Base-by-base conservation (phyloP, 441 rosid genomes). In the Aquilaria agallochum region DNA sequence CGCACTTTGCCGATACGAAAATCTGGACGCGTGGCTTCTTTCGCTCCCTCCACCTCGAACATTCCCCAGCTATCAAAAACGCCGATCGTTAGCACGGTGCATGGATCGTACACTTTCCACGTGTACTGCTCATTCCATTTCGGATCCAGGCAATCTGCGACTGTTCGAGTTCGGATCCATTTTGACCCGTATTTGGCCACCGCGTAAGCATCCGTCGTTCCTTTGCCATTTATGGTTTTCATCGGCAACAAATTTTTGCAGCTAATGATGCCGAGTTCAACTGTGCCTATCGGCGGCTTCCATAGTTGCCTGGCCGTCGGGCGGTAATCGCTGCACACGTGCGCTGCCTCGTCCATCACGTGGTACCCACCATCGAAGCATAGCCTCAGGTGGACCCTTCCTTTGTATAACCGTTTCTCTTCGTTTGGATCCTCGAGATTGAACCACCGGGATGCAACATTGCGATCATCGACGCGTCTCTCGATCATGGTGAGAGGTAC, bases 321-420 rank as follows among this genome's bases (percentile, higher is more conserved):
- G 3, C 88, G 78, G 31, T 72, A 86, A 68, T 86, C 92, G 59
- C 92, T 86, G 61, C 92, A 83, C 69, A 82, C 72, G 67, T 82
- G 81, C 20, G 86, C 88, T 44, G 82, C 78, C 72, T 86, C 92
- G 62, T 86, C 92, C 80, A 80, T 82, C 78, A 86, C 89, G 75
- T 86, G 92, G 76, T 86, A 86, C 6, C 92, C 89, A 0, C 89
- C 92, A 59, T 86, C 92, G 62, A 83, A 83, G 59, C 92, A 86
- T 58, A 86, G 69, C 54, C 89, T 68, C 31, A 86, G 51, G 59
- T 86, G 92, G 5, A 76, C 73, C 72, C 89, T 75, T 27, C 87
- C 85, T 74, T 78, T 76, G 74, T 76, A 83, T 30, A 67, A 60
- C 53, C 67, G 55, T 44, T 71, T 76, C 12, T 80, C 84, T 44